These are phyloP conservation scores for Cladosporium sp. DNA, from an alignment of 2,329 filamentous ascomycete genomes.

Conservation along the genomic window DNA sequence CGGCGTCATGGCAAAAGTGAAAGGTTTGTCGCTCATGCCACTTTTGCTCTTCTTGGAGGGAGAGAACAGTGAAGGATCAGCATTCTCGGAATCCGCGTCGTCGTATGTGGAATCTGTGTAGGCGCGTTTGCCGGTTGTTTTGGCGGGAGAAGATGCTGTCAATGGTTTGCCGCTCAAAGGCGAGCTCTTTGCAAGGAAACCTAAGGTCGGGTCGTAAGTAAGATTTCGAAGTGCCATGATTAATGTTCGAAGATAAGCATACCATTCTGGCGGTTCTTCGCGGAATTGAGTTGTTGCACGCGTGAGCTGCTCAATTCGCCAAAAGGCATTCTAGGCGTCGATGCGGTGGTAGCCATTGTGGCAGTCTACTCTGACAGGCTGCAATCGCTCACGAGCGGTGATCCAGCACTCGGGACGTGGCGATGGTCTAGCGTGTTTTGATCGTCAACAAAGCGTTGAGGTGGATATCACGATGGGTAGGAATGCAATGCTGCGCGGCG, in stretches of 20 bases:
- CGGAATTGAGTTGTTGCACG: conserved; percentile 66
- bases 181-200: conserved; percentile 14
- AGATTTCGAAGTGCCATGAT: not conserved
- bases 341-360: conserved; percentile 28
- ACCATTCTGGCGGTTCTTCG: conserved; percentile 73
- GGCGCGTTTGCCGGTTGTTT: conserved; percentile 44
- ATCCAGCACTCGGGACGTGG: not conserved
- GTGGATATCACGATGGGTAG: too few species aligned
- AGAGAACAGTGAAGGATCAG: conserved; percentile 51
- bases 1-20: conserved; percentile 36
- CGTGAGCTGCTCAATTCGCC: conserved; percentile 66
- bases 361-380: not conserved
- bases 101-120: conserved; percentile 40
- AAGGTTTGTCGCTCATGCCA: conserved; percentile 35
- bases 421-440: conserved; percentile 5
- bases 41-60: conserved; percentile 53
- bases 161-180: conserved; percentile 25
- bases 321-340: conserved; percentile 63
- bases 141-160: conserved; percentile 25
- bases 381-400: conserved; percentile 5
- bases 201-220: conserved; percentile 7
- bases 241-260: conserved; percentile 20
- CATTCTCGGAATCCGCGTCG: conserved; percentile 53
- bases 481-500: not conserved
- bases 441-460: conserved; percentile 9